Conservation (phyloP, 108 stramenopile species). For the Asterionellopsis glacialis region DNA sequence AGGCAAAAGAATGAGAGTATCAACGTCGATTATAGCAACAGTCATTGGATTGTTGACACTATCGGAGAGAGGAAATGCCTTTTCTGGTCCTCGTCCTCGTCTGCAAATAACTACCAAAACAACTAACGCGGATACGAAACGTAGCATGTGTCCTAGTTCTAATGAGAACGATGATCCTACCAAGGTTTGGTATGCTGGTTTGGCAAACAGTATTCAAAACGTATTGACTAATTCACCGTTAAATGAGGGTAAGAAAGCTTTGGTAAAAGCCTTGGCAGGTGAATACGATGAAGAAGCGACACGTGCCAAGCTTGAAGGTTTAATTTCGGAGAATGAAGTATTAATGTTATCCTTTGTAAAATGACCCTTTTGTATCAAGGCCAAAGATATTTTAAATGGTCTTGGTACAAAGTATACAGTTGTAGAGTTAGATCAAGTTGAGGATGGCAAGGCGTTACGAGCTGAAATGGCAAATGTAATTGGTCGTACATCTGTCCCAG, state of each 20-base stretch:
- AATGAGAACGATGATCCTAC: slow-evolving; percentile 7
- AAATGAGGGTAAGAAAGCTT: slow-evolving; percentile 78
- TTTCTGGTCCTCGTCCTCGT: no score
- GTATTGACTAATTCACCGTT: slow-evolving; percentile 20
- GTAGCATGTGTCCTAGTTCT: no score
- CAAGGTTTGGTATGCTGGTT: neutral
- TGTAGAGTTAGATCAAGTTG: slow-evolving; percentile 66
- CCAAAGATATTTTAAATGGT: slow-evolving; percentile 71
- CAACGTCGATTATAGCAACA: no score
- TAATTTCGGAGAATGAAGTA: slow-evolving; percentile 60
- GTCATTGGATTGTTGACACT: no score
- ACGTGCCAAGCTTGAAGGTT: slow-evolving; percentile 39
- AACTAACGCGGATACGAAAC: no score
- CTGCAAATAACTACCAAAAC: no score
- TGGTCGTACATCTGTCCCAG: slow-evolving; percentile 87
- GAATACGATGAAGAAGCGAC: slow-evolving; percentile 71
- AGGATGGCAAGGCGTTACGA: slow-evolving; percentile 69
- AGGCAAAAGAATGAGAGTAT: no score
- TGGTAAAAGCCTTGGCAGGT: slow-evolving; percentile 80
- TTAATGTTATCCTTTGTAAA: slow-evolving; percentile 72
- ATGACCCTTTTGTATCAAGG: slow-evolving; percentile 91
- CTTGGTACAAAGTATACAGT: slow-evolving; percentile 65
- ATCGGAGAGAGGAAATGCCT: no score
- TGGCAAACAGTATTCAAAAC: slow-evolving; percentile 7
- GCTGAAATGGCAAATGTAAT: slow-evolving; percentile 80